Conservation (phyloP, 1,284 basidiomycete species). For the Apiotrichum domesticum region DNA sequence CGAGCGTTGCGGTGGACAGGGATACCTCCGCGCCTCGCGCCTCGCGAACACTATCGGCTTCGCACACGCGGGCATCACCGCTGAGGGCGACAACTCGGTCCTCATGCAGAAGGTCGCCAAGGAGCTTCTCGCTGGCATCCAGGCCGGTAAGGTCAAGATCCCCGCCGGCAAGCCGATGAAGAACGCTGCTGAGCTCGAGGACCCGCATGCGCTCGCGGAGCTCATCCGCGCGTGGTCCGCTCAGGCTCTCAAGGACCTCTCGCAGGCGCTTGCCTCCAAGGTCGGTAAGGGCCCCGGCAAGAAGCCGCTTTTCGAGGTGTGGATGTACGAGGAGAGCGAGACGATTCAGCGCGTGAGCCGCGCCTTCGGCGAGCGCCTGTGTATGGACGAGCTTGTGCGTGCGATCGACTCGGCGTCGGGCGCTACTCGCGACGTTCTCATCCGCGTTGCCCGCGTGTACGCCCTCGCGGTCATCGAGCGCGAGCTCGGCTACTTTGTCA, state of each 20-base stretch:
- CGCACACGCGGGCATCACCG: conserved; percentile 14
- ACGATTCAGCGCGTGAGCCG: conserved; percentile 5
- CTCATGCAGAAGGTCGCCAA: conserved; percentile 15
- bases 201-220: neutral
- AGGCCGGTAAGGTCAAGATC: conserved; percentile 6
- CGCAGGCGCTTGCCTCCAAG: conserved; percentile 1
- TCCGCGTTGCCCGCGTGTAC: conserved; percentile 6
- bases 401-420: neutral
- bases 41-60: conserved; percentile 6
- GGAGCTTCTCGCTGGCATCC: conserved; percentile 11
- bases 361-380: conserved; percentile 13
- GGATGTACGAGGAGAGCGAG: conserved; percentile 13
- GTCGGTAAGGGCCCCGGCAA: conserved; percentile 2
- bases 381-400: conserved; percentile 9
- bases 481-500: conserved; percentile 10
- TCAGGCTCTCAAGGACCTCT: conserved; percentile 2
- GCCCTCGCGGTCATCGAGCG: conserved; percentile 11
- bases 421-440: conserved; percentile 1
- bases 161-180: neutral
- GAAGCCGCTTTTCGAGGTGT: conserved; percentile 10
- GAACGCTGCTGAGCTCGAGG: neutral
- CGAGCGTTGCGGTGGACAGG: conserved; percentile 16
- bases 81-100: conserved; percentile 16
- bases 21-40: conserved; percentile 8
- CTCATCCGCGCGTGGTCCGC: conserved; percentile 9